phyloP scores from a whole-genome alignment of 1,284 basidiomycete genomes.

The Sanguinoderma infundibulare region DNA sequence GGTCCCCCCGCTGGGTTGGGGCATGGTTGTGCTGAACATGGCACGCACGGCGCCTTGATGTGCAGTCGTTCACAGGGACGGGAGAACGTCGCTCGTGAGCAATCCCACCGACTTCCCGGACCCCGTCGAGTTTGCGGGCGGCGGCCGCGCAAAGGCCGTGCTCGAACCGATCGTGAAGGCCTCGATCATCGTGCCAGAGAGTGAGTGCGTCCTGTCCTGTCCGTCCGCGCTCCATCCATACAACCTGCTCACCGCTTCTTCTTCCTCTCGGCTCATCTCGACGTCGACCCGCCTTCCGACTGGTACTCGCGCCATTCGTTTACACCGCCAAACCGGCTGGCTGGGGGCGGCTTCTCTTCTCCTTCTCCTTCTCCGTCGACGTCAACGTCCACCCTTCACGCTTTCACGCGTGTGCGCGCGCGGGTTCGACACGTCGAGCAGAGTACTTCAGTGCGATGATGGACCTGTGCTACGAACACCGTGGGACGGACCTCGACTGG shows the following conservation, averaged over 20 bases:
- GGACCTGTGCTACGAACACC: constrained; percentile 83
- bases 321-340: no score
- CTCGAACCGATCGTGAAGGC: constrained; percentile 91
- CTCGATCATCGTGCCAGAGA: constrained; percentile 92
- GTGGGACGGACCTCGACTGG: constrained; percentile 81
- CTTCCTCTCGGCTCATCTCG: not conserved
- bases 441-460: constrained; percentile 93
- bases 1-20: not conserved
- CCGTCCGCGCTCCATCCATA: not conserved
- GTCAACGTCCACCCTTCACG: not conserved
- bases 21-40: constrained; percentile 19
- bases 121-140: constrained; percentile 54
- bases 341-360: no score
- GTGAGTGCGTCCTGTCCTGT: constrained; percentile 42
- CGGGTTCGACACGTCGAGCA: constrained; percentile 26
- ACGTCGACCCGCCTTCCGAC: not conserved
- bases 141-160: constrained; percentile 69
- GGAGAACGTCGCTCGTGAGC: constrained; percentile 69
- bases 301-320: not conserved
- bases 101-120: constrained; percentile 96
- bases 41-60: not conserved
- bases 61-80: constrained; percentile 80
- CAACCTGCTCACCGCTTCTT: not conserved
- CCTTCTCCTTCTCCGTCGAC: not conserved
- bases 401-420: not conserved